Evolutionary conservation across 1,284 basidiomycete species (phyloP).

Genomic region (Boletellus deceptivus): DNA sequence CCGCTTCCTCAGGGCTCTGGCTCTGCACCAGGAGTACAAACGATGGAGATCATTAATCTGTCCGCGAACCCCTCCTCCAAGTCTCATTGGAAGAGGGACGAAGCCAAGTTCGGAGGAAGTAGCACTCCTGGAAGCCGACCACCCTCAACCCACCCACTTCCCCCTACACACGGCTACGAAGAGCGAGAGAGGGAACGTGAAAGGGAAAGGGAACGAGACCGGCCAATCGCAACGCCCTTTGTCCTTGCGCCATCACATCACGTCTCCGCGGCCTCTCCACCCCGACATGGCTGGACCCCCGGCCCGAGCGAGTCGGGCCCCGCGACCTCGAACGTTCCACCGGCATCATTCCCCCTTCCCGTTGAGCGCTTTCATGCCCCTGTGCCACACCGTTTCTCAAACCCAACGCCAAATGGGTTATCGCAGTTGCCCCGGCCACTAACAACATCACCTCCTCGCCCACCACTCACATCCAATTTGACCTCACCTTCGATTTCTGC

Average conservation of each 20-base stretch:
- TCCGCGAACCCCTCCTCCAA: conserved; percentile 28
- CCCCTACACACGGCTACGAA: conserved; percentile 24
- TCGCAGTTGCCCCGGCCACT: conserved; percentile 25
- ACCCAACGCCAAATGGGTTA: conserved; percentile 21
- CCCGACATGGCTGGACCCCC: conserved; percentile 29
- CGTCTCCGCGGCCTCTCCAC: conserved; percentile 28
- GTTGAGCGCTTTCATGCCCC: conserved; percentile 32
- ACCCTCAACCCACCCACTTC: conserved; percentile 30
- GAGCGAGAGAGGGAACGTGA: conserved; percentile 24
- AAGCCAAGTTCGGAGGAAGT: conserved; percentile 19
- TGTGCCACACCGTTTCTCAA: conserved; percentile 27
- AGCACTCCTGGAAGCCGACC: conserved; percentile 33
- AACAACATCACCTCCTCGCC: conserved; percentile 31
- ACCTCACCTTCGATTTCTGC: conserved; percentile 17
- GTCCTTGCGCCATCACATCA: conserved; percentile 35
- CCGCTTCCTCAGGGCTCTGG: conserved; percentile 18
- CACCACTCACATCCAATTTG: conserved; percentile 12
- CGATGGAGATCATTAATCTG: conserved; percentile 33
- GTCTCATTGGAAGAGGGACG: conserved; percentile 32
- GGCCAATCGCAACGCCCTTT: conserved; percentile 34
- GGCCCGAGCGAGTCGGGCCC: conserved; percentile 22
- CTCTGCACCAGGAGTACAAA: conserved; percentile 30
- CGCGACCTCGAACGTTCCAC: conserved; percentile 7
- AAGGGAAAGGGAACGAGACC: conserved; percentile 23
- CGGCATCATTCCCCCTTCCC: conserved; percentile 15